Evolutionary conservation across 208 protist species (phyloP).

Genomic region (Leishmania aethiopica): DNA sequence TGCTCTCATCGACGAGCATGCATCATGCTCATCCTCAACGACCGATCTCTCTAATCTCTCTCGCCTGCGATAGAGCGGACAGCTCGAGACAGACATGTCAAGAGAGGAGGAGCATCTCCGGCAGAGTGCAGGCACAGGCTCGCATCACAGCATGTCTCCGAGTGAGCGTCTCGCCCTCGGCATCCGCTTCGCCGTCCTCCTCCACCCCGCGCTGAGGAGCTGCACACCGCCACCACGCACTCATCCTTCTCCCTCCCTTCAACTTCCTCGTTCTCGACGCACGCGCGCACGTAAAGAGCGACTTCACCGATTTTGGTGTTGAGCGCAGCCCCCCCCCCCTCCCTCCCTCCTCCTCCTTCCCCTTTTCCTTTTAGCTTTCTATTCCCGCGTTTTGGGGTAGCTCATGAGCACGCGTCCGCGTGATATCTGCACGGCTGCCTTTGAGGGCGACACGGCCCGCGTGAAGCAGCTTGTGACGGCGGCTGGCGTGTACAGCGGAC

Average conservation of each 20-base stretch:
- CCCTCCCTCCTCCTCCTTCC: neutral
- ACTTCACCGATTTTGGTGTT: neutral
- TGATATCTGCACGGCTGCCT: conserved; percentile 73
- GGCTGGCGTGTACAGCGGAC: conserved; percentile 42
- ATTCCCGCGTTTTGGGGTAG: neutral
- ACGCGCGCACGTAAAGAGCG: neutral
- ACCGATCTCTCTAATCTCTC: neutral
- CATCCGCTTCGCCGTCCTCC: neutral
- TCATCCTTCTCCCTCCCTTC: neutral
- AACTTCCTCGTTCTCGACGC: neutral
- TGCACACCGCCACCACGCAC: neutral
- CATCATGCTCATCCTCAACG: neutral
- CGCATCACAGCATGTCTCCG: neutral
- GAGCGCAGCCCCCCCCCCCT: neutral
- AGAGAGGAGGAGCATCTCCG: neutral
- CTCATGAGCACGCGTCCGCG: conserved; percentile 48
- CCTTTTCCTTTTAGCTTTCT: neutral
- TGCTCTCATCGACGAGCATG: neutral
- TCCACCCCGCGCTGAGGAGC: neutral
- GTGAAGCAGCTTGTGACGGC: conserved; percentile 59
- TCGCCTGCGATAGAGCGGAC: neutral
- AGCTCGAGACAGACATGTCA: neutral
- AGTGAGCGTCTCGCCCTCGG: neutral
- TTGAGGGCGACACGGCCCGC: conserved; percentile 62
- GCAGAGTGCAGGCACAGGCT: neutral